Evolutionary conservation across 1,139 yeast species (phyloP), one percentile per base, ranked within the genome.

Genomic region (Hyphopichia buzzinii): DNA sequence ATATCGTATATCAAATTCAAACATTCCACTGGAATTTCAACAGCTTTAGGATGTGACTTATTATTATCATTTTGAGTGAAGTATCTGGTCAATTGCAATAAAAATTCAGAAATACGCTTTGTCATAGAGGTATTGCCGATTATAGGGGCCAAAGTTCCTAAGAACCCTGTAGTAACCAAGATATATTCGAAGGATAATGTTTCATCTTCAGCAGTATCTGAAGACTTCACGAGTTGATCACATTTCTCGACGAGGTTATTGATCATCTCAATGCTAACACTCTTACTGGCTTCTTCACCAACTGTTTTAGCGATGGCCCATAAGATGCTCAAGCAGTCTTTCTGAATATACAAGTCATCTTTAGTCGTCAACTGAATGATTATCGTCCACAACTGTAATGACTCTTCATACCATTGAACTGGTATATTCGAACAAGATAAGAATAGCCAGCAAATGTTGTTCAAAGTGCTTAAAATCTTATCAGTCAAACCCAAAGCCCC

Each of bases 1-100:
- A 89, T 67, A 42, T 88, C 96, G 57, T 79, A 88, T 8, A 89
- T 51, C 7, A 77, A 64, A 49, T 87, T 82, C 23, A 86, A 58
- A 16, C 81, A 62, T 39, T 84, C 92, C 36, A 81, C 60, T 5
- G 79, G 66, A 6, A 81, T 57, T 40, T 64, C 73, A 13, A 53
- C 46, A 2, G 58, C 55, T 17, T 45, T 46, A 3, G 59, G 49
- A 13, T 52, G 48, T 13, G 47, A 43, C 26, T 44, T 33, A 25
- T 45, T 39, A 14, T 44, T 43, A 16, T 33, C 26, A 19, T 31
- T 32, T 32, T 37, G 5, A 19, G 47, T 28, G 43, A 54, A 54
- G 16, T 41, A 42, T 25, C 52, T 51, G 16, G 58, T 53, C 13
- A 58, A 59, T 7, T 56, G 44, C 17, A 80, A 38, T 35, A 80